Base-by-base conservation (phyloP, 257 asterid species). In the Fraxinus cuspidata region DNA sequence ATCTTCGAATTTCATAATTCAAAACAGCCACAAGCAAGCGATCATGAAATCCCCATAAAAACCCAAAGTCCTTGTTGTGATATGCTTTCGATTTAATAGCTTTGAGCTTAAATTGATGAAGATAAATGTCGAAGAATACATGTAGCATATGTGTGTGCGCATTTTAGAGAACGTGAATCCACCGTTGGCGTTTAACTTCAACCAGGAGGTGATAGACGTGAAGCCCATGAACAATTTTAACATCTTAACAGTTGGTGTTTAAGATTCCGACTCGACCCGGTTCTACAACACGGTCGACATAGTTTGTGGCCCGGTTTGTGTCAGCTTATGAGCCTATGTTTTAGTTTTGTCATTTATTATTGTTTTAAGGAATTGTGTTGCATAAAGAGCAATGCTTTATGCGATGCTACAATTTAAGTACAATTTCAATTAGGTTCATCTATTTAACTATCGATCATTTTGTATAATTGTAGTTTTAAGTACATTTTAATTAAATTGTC, bases 1-100 rank as follows among this genome's bases (percentile, higher is more conserved):
- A 51, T 92, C 97, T 77, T 94, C 98, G 79, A 92, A 90, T 92
- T 94, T 94, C 98, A 94, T 90, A 74, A 69, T 83, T 81, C 74
- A 38, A 70, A 37, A 27, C 25, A 63, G 69, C 32, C 75, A 47
- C 51, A 21, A 10, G 35, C 53, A 27, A 40, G 21, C 35, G 16
- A 44, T 71, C 63, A 42, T 71, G 25, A 71, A 71, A 21, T 40
- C 38, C 12, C 69, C 69, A 63, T 71, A 8, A 29, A 40, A 71
- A 70, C 58, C 56, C 56, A 25, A 25, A 19, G 29, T 58, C 66
- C 29, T 21, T 21, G 29, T 58, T 58, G 66, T 21, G 29, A 58
- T n/a, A 58, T 58, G 25, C 28, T 7, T 23, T 7, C 28, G 11
- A 58, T 58, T 58, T 58, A 58, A n/a, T 58, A 58, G 66, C 15